These are phyloP conservation scores for Mentha longifolia DNA, from an alignment of 257 asterid species.

Conservation along the genomic window DNA sequence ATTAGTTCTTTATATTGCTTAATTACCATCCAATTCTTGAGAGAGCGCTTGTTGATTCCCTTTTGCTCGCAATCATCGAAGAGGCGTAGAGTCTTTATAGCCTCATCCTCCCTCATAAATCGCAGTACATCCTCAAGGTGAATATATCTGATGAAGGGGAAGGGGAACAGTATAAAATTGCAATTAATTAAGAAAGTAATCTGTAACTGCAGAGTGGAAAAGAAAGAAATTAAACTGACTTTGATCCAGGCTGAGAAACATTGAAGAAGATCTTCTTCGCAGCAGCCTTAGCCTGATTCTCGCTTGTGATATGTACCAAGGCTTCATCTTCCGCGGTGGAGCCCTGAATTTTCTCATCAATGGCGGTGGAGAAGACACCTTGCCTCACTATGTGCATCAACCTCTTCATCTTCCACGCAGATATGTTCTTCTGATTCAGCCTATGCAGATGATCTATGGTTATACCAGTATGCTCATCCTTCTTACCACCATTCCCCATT, in stretches of 20 bases:
- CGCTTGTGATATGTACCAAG: slow-evolving; percentile 64
- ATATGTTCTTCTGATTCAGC: slow-evolving; percentile 77
- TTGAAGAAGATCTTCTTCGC: slow-evolving; percentile 83
- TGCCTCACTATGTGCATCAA: slow-evolving; percentile 64
- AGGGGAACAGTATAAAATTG: too few species aligned
- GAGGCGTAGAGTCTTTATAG: slow-evolving; percentile 61
- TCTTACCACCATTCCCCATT: slow-evolving; percentile 47
- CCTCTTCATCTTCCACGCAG: slow-evolving; percentile 98
- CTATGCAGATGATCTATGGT: slow-evolving; percentile 73
- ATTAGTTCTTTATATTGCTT: too few species aligned
- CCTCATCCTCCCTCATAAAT: slow-evolving; percentile 89
- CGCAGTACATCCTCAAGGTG: slow-evolving; percentile 70
- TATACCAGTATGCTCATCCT: slow-evolving; percentile 59
- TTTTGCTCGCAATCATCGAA: slow-evolving; percentile 77
- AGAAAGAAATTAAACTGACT: slow-evolving; percentile 56
- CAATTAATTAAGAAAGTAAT: too few species aligned
- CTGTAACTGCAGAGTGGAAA: too few species aligned
- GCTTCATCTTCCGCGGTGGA: slow-evolving; percentile 62
- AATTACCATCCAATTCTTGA: slow-evolving; percentile 88
- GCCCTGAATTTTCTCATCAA: slow-evolving; percentile 70
- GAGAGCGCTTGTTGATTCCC: slow-evolving; percentile 77
- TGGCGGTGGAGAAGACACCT: slow-evolving; percentile 72
- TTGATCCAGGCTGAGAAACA: slow-evolving; percentile 68
- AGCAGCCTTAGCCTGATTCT: slow-evolving; percentile 73
- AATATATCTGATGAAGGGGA: slow-evolving; percentile 55